Evolutionary conservation across 768 basidiomycete species (phyloP).

Genomic region (Psilocybe subaeruginosa): DNA sequence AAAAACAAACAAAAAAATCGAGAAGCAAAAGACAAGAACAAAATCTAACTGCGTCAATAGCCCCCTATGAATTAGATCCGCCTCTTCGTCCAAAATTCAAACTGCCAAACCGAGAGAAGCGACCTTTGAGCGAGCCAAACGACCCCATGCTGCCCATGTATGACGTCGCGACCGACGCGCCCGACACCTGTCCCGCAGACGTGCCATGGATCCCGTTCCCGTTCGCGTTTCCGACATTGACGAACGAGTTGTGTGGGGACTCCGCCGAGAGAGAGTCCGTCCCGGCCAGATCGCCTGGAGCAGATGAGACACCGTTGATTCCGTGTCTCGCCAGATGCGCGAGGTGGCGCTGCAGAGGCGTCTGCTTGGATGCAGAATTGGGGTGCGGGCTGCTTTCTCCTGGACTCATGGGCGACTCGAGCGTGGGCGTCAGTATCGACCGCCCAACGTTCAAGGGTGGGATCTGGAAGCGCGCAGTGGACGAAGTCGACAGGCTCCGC

Average conservation of each 20-base stretch:
- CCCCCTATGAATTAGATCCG: constrained; percentile 7
- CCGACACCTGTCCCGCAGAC: constrained; percentile 45
- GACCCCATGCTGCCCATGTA: constrained; percentile 63
- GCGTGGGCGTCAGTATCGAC: constrained; percentile 48
- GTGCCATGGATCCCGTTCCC: constrained; percentile 44
- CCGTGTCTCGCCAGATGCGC: constrained; percentile 84
- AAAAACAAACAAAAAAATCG: not conserved
- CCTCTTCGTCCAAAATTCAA: constrained; percentile 64
- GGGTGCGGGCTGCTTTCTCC: constrained; percentile 32
- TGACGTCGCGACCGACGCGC: constrained; percentile 63
- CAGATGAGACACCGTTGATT: constrained; percentile 79
- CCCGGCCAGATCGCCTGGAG: constrained; percentile 64
- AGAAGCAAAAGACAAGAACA: not conserved
- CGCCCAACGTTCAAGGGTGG: constrained; percentile 58
- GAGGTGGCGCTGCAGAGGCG: constrained; percentile 78
- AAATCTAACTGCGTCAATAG: not conserved
- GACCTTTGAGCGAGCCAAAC: constrained; percentile 67
- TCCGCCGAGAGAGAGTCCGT: constrained; percentile 64
- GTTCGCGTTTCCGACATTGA: constrained; percentile 54
- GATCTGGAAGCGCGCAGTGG: constrained; percentile 48
- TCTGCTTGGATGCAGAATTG: constrained; percentile 51
- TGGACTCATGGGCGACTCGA: constrained; percentile 34
- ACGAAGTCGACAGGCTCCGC: constrained; percentile 48
- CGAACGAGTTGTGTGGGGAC: constrained; percentile 76
- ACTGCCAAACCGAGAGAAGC: constrained; percentile 79